A percentile compares a stretch with the other conserved stretches of the same genome.
These are phyloP conservation scores for Mycena chlorophos DNA, from an alignment of 768 basidiomycete genomes.

Conservation along the genomic window DNA sequence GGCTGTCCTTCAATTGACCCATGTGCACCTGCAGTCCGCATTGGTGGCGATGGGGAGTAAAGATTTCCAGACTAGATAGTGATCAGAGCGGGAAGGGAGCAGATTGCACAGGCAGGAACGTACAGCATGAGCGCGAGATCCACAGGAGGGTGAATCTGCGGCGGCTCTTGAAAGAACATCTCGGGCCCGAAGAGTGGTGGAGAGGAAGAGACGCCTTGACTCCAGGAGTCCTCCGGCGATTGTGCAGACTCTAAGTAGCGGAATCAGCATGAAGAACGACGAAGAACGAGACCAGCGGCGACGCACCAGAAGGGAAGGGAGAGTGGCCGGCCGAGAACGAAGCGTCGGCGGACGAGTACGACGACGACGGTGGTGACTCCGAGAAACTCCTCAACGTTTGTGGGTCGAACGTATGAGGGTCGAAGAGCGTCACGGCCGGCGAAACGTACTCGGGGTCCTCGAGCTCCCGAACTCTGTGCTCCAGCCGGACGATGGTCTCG, in stretches of 20 bases:
- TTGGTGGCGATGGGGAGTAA: constrained; percentile 73
- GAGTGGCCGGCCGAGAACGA: constrained; percentile 58
- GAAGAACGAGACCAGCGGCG: background rate
- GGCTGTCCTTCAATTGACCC: constrained; percentile 61
- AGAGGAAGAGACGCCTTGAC: constrained; percentile 50
- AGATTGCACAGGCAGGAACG: constrained; percentile 25
- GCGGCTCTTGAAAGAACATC: constrained; percentile 52
- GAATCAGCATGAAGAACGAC: constrained; percentile 11
- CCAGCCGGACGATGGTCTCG: constrained; percentile 73
- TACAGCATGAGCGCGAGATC: constrained; percentile 72
- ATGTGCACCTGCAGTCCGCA: constrained; percentile 72
- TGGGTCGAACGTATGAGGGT: constrained; percentile 48
- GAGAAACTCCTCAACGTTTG: constrained; percentile 40
- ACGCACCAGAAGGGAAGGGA: constrained; percentile 56
- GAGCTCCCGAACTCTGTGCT: constrained; percentile 69
- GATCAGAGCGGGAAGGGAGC: constrained; percentile 17
- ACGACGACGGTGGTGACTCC: constrained; percentile 57
- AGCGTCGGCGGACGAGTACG: constrained; percentile 50
- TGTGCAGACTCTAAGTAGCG: constrained; percentile 40
- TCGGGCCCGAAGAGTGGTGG: constrained; percentile 50
- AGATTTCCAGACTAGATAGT: constrained; percentile 63
- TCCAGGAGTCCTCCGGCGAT: constrained; percentile 57
- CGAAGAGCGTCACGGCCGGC: constrained; percentile 67
- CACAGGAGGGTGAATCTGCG: constrained; percentile 48
- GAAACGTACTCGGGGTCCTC: constrained; percentile 74